Conservation (phyloP, 2,329 filamentous ascomycete species). For the Claviceps purpurea region DNA sequence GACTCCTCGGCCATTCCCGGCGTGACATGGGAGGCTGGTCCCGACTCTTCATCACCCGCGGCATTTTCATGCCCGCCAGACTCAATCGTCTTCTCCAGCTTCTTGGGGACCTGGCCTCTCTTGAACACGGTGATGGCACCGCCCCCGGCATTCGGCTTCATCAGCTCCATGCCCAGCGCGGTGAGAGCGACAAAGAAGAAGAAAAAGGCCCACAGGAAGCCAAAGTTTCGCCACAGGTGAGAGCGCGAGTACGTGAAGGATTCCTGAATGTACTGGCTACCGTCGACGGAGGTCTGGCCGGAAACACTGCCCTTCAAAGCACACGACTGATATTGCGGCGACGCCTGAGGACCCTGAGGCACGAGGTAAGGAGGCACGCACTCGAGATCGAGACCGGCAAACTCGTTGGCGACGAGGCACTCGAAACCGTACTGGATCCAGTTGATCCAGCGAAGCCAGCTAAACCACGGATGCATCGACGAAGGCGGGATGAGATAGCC, state of each 20-base stretch:
- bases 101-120: conserved; percentile 47
- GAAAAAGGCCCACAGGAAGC: conserved; percentile 62
- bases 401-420: conserved; percentile 53
- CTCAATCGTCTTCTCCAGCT: conserved; percentile 42
- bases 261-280: conserved; percentile 40
- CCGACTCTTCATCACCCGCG: conserved; percentile 36
- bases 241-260: conserved; percentile 40
- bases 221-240: conserved; percentile 65
- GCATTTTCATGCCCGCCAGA: conserved; percentile 30
- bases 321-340: conserved; percentile 37
- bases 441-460: conserved; percentile 58
- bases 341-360: conserved; percentile 26
- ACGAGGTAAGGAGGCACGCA: conserved; percentile 47
- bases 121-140: conserved; percentile 49
- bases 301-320: conserved; percentile 31
- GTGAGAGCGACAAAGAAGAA: conserved; percentile 63
- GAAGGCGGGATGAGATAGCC: conserved; percentile 49
- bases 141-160: conserved; percentile 47
- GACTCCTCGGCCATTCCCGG: conserved; percentile 42
- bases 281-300: conserved; percentile 34
- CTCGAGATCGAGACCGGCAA: conserved; percentile 39
- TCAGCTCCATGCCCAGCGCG: conserved; percentile 52
- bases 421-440: conserved; percentile 60
- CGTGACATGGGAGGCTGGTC: conserved; percentile 28
- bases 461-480: conserved; percentile 43